These are phyloP conservation scores for Chrysanthemum lavandulifolium DNA, from an alignment of 129 eudicot species.

Conservation along the genomic window DNA sequence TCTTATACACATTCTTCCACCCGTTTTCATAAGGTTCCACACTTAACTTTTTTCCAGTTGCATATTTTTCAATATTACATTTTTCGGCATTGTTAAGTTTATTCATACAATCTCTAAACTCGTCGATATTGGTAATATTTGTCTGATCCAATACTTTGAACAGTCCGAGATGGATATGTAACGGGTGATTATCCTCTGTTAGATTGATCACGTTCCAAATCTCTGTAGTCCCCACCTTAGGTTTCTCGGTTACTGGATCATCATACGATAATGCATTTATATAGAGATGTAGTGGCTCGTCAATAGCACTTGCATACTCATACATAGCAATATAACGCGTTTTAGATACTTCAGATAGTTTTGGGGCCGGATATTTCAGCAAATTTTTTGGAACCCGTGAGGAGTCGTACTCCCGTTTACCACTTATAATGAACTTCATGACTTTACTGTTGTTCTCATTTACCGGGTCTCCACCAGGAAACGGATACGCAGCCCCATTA, in stretches of 20 bases:
- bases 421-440: constrained; percentile 68
- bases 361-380: constrained; percentile 54
- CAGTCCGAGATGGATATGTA: constrained; percentile 80
- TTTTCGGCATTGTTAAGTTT: constrained; percentile 47
- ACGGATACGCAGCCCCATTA: constrained; percentile 75
- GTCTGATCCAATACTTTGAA: constrained; percentile 65
- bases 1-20: constrained; percentile 91
- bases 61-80: constrained; percentile 53
- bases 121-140: constrained; percentile 41
- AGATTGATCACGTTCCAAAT: constrained; percentile 83
- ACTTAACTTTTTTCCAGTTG: constrained; percentile 44
- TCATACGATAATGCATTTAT: constrained; percentile 59
- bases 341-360: constrained; percentile 33
- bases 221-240: constrained; percentile 68
- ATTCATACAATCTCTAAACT: constrained; percentile 62
- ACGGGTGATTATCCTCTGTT: constrained; percentile 90
- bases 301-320: constrained; percentile 57
- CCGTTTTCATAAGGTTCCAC: constrained; percentile 76
- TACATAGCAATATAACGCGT: constrained; percentile 80
- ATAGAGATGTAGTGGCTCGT: constrained; percentile 64
- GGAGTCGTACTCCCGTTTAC: constrained; percentile 33
- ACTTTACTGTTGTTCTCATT: constrained; percentile 54
- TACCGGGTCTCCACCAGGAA: constrained; percentile 71
- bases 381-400: constrained; percentile 40
- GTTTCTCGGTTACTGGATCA: constrained; percentile 64